phyloP scores from a whole-genome alignment of 352 stramenopile genomes.

The Globisporangium okanoganense region DNA sequence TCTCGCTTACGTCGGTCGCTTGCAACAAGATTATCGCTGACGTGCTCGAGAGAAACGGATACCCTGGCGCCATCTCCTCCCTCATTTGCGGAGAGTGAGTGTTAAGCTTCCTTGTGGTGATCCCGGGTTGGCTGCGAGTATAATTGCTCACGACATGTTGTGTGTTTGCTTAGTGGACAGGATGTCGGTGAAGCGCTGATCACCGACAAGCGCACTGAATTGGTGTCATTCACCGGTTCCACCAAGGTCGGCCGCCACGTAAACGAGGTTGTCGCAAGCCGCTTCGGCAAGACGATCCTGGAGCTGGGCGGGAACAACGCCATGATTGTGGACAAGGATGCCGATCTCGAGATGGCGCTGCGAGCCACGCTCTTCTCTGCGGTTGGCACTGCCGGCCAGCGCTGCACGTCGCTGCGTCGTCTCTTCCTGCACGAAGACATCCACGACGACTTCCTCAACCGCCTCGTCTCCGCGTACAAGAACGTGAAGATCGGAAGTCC shows the following conservation, averaged over 20 bases:
- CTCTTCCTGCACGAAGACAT: slow-evolving; percentile 90
- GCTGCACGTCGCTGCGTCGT: slow-evolving; percentile 90
- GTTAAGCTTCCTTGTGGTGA: neutral
- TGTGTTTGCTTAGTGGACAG: slow-evolving; percentile 30
- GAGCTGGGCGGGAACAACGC: slow-evolving; percentile 93
- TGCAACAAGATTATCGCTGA: slow-evolving; percentile 90
- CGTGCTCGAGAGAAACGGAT: slow-evolving; percentile 84
- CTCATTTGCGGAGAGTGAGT: slow-evolving; percentile 70
- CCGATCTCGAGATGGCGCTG: slow-evolving; percentile 89
- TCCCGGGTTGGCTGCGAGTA: neutral
- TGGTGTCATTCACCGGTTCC: slow-evolving; percentile 91
- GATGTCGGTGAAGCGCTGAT: slow-evolving; percentile 87
- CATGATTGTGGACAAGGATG: slow-evolving; percentile 92
- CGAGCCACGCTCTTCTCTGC: slow-evolving; percentile 89
- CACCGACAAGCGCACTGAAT: slow-evolving; percentile 81
- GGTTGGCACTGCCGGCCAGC: slow-evolving; percentile 90
- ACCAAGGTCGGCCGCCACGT: slow-evolving; percentile 87
- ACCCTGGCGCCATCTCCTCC: slow-evolving; percentile 80
- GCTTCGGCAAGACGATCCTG: slow-evolving; percentile 91
- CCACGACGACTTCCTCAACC: slow-evolving; percentile 87
- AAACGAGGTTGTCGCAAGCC: slow-evolving; percentile 80
- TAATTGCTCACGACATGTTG: neutral
- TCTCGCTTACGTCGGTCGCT: slow-evolving; percentile 87
- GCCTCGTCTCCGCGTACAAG: slow-evolving; percentile 82
- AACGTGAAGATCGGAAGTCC: slow-evolving; percentile 88